Conservation (phyloP, 331 rosid species). For the Spiraea crenata region DNA sequence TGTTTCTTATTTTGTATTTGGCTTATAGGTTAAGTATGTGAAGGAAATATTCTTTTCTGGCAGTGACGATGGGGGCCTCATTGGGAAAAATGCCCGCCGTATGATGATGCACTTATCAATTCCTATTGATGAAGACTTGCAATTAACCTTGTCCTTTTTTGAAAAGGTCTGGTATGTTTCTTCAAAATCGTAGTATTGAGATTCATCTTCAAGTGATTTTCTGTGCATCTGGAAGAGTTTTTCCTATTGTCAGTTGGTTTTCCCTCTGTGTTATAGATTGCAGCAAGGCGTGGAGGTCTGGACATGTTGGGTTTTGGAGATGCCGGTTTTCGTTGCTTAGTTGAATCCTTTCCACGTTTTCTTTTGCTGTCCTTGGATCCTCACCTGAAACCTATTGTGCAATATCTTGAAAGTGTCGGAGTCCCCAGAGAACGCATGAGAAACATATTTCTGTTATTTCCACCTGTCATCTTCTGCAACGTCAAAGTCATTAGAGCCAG, state of each 20-base stretch:
- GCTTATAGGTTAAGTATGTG: constrained; percentile 61
- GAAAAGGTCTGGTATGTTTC: constrained; percentile 53
- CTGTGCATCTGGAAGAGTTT: background rate
- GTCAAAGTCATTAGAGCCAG: constrained; percentile 48
- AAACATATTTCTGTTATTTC: constrained; percentile 52
- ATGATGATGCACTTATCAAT: constrained; percentile 70
- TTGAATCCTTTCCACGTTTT: constrained; percentile 74
- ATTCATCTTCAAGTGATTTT: constrained; percentile 1
- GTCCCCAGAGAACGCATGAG: constrained; percentile 41
- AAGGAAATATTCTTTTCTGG: constrained; percentile 65
- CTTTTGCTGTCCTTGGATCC: constrained; percentile 54
- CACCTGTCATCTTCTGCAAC: constrained; percentile 59
- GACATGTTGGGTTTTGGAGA: constrained; percentile 48
- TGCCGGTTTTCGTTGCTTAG: constrained; percentile 45
- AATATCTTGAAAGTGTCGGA: constrained; percentile 58
- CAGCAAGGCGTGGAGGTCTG: constrained; percentile 83
- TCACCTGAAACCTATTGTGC: constrained; percentile 44
- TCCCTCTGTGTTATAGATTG: constrained; percentile 43
- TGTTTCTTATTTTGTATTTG: constrained; percentile 33
- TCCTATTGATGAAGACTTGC: constrained; percentile 75
- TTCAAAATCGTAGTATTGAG: background rate
- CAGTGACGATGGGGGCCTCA: constrained; percentile 27
- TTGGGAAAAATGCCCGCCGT: constrained; percentile 53
- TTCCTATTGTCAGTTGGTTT: background rate
- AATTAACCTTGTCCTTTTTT: constrained; percentile 73